Conservation (phyloP, 202 grass and related monocot species). For the Setaria viridis region DNA sequence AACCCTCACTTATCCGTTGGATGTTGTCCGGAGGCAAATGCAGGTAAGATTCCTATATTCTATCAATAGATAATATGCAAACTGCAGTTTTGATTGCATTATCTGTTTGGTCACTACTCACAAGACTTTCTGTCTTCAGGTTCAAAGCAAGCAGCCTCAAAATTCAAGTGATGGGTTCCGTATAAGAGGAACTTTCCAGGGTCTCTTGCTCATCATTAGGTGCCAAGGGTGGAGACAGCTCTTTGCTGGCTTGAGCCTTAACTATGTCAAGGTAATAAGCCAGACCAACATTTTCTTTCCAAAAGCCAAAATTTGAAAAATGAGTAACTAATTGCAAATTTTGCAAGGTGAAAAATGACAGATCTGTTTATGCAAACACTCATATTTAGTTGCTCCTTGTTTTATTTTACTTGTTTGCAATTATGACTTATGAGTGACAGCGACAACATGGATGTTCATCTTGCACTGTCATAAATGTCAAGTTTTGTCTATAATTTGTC, state of each 20-base stretch:
- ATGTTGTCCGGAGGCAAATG: slow-evolving; percentile 90
- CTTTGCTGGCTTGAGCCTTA: slow-evolving; percentile 82
- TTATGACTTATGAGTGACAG: not conserved
- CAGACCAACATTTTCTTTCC: not conserved
- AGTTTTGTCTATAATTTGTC: slow-evolving; percentile 14
- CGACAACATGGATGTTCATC: not conserved
- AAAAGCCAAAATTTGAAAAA: not conserved
- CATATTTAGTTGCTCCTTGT: not conserved
- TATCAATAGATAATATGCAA: slow-evolving; percentile 20
- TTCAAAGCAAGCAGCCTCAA: slow-evolving; percentile 59
- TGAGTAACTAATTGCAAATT: not conserved
- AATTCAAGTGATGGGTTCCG: slow-evolving; percentile 46
- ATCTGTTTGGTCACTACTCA: not conserved
- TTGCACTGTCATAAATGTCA: not conserved
- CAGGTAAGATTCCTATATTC: slow-evolving; percentile 52
- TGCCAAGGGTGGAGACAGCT: slow-evolving; percentile 79
- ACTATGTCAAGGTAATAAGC: slow-evolving; percentile 78
- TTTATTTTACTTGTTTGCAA: not conserved
- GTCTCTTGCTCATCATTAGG: slow-evolving; percentile 53
- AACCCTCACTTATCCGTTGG: slow-evolving; percentile 78
- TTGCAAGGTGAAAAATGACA: not conserved
- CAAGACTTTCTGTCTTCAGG: slow-evolving; percentile 46
- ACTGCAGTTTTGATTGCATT: not conserved
- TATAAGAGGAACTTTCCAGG: slow-evolving; percentile 66
- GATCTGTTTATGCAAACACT: not conserved